Percentiles rank a stretch among this genome's conserved stretches.
Evolutionary conservation across 1,284 basidiomycete species (phyloP).

Genomic region (Marasmius fiardii): DNA sequence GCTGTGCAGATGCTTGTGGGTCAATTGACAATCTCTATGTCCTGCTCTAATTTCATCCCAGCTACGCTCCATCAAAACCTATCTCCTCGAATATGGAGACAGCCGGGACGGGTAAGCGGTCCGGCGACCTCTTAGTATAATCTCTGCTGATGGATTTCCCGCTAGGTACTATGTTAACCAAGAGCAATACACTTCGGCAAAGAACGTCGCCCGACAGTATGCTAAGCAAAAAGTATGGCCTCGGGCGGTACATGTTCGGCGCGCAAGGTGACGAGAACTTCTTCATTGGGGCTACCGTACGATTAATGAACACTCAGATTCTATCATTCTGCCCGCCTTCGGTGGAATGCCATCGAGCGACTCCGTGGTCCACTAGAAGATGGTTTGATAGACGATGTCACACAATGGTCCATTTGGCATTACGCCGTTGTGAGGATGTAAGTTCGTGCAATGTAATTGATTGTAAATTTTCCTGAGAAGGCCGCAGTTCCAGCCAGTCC

Average conservation of each 20-base stretch:
- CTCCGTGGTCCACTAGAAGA: constrained; percentile 72
- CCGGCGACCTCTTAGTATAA: background rate
- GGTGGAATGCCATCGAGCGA: constrained; percentile 74
- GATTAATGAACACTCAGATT: constrained; percentile 34
- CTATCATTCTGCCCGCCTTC: constrained; percentile 64
- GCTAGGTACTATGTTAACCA: constrained; percentile 56
- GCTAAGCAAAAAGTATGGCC: constrained; percentile 73
- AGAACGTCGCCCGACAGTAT: constrained; percentile 61
- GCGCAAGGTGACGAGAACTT: constrained; percentile 47
- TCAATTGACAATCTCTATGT: constrained; percentile 10
- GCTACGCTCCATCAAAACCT: constrained; percentile 64
- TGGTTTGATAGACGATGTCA: constrained; percentile 73
- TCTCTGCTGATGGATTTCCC: constrained; percentile 2
- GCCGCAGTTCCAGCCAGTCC: constrained; percentile 51
- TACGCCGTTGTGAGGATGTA: constrained; percentile 67
- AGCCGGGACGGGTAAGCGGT: constrained; percentile 53
- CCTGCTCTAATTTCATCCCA: constrained; percentile 20
- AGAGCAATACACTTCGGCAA: constrained; percentile 58
- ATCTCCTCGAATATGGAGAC: constrained; percentile 69
- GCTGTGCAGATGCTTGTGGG: constrained; percentile 68
- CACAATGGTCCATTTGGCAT: constrained; percentile 84
- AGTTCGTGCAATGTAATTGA: background rate
- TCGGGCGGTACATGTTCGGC: constrained; percentile 60
- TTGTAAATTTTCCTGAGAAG: background rate
- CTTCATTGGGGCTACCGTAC: background rate